phyloP scores from a whole-genome alignment of 78 protist genomes.

The Dictyostelium firmibasis region DNA sequence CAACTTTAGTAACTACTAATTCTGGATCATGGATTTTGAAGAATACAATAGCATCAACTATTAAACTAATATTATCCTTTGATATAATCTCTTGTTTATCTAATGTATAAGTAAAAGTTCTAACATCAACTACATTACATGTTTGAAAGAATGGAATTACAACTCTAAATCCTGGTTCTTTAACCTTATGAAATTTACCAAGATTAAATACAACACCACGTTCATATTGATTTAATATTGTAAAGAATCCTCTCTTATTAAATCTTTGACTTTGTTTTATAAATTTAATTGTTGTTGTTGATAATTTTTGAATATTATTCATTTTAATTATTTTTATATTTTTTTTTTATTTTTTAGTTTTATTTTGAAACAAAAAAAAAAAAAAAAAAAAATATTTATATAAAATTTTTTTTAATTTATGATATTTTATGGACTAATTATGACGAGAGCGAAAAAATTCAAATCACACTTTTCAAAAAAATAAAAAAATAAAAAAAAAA shows the following conservation, averaged over 20 bases:
- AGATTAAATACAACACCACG: conserved; percentile 53
- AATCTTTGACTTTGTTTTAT: neutral
- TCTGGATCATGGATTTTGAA: neutral
- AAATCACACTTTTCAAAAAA: no score
- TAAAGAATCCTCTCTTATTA: conserved; percentile 22
- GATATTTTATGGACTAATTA: no score
- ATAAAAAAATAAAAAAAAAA: no score
- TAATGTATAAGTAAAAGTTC: neutral
- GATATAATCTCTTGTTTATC: conserved; percentile 68
- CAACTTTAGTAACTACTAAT: neutral
- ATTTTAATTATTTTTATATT: neutral
- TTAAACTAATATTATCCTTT: conserved; percentile 29
- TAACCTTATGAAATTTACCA: conserved; percentile 9
- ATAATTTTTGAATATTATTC: neutral
- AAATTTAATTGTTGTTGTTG: neutral
- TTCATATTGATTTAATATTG: conserved; percentile 62
- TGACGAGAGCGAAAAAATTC: no score
- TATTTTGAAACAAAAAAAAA: no score
- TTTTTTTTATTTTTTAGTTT: neutral
- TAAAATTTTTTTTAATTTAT: no score
- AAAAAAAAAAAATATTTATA: no score
- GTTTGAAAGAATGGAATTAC: conserved; percentile 27
- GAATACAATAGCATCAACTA: conserved; percentile 54
- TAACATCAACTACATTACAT: conserved; percentile 20
- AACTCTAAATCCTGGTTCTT: conserved; percentile 40